phyloP scores from a whole-genome alignment of 768 basidiomycete species.

The Mrakia blollopis region DNA sequence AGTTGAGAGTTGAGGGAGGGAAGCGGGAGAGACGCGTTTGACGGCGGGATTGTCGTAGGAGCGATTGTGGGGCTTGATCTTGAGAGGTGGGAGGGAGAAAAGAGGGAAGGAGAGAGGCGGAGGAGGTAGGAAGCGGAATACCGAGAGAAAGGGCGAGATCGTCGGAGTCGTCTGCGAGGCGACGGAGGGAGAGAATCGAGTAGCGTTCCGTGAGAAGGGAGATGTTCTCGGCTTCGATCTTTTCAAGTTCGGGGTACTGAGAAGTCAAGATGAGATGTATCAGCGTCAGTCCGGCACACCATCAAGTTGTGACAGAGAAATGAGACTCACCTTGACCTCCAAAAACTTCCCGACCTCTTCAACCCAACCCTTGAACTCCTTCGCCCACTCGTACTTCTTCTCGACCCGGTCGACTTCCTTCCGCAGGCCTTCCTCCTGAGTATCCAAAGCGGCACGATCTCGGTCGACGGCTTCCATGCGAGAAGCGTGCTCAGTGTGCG shows the following conservation, averaged over 20 bases:
- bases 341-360: conserved; percentile 79
- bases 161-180: conserved; percentile 60
- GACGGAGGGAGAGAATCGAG: conserved; percentile 63
- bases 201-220: conserved; percentile 68
- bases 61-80: conserved; percentile 17
- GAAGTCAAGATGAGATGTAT: neutral
- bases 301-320: no score
- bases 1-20: conserved; percentile 23
- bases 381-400: conserved; percentile 75
- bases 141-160: conserved; percentile 23
- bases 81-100: neutral
- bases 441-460: conserved; percentile 62
- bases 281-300: no score
- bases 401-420: conserved; percentile 70
- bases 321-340: conserved; percentile 67
- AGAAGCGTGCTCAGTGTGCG: conserved; percentile 61
- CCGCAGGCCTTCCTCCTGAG: conserved; percentile 67
- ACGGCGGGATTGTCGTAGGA: conserved; percentile 46
- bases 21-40: conserved; percentile 38
- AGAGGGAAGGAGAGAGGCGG: conserved; percentile 56
- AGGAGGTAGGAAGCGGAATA: conserved; percentile 60
- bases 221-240: conserved; percentile 67
- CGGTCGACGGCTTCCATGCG: conserved; percentile 56
- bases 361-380: conserved; percentile 69
- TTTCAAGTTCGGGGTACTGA: conserved; percentile 73